Evolutionary conservation across 164 flowering plant genomes (phyloP), one percentile per base, ranked within the genome.

Genomic region (Chimonanthus salicifolius): DNA sequence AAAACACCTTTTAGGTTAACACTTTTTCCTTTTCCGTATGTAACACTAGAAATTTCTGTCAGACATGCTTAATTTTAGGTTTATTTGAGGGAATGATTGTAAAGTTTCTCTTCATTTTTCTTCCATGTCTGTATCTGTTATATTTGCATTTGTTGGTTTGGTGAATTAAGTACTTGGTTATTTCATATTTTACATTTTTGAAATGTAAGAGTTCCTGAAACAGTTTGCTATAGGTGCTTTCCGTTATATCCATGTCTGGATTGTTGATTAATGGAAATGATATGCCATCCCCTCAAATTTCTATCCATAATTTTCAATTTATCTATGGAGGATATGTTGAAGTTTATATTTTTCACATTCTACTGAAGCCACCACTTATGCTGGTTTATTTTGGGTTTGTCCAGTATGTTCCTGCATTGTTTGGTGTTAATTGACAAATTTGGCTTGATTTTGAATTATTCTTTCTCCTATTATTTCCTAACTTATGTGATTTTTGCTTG

Each of bases 61-160:
- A 8, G 20, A 62, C 66, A 63, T 63, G 66, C 44, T 63, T 63
- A 18, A 63, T 63, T 63, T 63, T 20, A 63, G 66, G 66, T 63
- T 63, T 33, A 63, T 20, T 6, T 63, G 3, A 13, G 60, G 60
- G 60, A 13, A 11, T 54, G 16, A 54, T 3, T 54, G 13, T 9
- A 11, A 54, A 9, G 16, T 54, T 54, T 11, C 5, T 54, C 11
- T 54, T 54, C 60, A 5, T 54, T 33, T 33, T 54, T 9, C n/a
- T 3, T 54, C 10, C 10, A 54, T n/a, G 4, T 54, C 16, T 54
- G 60, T 54, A 54, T 54, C 60, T 8, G 10, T 3, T 10, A 16
- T 13, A 54, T 54, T 54, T 10, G 16, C n/a, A 11, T 54, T 54
- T n/a, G 11, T 10, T 2, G 5, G 11, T 54, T 54, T 13, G 60